phyloP scores from a whole-genome alignment of 2,329 filamentous ascomycete genomes.

The Botrytis byssoidea region DNA sequence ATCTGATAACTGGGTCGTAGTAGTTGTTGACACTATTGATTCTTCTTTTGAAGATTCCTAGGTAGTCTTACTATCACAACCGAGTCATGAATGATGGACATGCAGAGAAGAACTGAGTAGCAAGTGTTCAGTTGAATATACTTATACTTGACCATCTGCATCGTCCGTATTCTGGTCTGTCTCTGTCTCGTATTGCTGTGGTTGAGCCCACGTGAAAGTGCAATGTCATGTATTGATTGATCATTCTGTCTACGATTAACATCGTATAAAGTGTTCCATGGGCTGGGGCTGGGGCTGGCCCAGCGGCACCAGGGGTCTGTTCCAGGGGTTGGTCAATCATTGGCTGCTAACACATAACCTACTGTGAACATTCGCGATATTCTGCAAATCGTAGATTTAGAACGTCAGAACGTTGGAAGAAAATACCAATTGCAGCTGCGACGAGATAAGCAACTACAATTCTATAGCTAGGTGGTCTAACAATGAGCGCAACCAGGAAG shows the following conservation, averaged over 20 bases:
- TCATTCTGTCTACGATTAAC: background rate
- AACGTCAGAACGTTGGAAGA: background rate
- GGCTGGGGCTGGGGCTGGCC: background rate
- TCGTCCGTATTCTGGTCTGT: background rate
- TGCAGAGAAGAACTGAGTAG: background rate
- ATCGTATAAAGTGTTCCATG: background rate
- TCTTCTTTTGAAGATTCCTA: background rate
- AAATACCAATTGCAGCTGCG: background rate
- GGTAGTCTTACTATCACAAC: background rate
- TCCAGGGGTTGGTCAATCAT: constrained; percentile 7
- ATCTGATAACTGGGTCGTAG: background rate
- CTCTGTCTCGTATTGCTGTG: background rate
- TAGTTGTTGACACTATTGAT: background rate
- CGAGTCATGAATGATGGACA: background rate
- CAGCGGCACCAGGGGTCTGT: constrained; percentile 5
- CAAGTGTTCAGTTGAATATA: background rate
- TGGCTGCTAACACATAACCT: background rate
- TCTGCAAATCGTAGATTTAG: constrained; percentile 8
- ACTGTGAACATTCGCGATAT: constrained; percentile 16
- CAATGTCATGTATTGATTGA: background rate
- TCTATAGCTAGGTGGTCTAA: background rate
- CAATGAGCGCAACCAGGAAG: constrained; percentile 1
- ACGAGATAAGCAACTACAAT: background rate
- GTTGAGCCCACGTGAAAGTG: background rate
- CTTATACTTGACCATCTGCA: background rate